These are phyloP conservation scores for Dinochytrium kinnereticum DNA, from an alignment of 371 early-diverging fungal genomes.

Conservation along the genomic window DNA sequence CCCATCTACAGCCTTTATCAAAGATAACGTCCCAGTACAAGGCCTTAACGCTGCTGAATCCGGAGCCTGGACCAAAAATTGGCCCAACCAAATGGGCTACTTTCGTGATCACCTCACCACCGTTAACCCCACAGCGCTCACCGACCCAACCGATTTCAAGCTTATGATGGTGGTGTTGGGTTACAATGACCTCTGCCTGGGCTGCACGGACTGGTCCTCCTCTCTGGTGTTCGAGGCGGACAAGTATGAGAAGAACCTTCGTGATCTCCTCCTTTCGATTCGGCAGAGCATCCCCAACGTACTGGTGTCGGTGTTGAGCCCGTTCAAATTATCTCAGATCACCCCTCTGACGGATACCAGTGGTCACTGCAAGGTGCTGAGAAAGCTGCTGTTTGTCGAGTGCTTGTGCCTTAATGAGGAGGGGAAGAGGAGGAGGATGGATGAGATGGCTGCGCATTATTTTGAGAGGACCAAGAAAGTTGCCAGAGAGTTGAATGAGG, in stretches of 20 bases:
- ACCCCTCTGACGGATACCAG: background rate
- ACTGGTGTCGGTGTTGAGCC: conserved; percentile 13
- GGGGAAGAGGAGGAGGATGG: background rate
- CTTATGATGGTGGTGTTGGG: conserved; percentile 15
- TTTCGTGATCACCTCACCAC: conserved; percentile 2
- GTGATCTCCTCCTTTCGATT: background rate
- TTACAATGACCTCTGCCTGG: conserved; percentile 29
- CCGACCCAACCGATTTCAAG: conserved; percentile 12
- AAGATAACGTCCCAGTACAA: conserved; percentile 21
- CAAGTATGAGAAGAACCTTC: conserved; percentile 17
- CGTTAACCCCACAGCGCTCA: conserved; percentile 13
- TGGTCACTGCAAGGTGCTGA: background rate
- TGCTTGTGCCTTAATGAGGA: conserved; percentile 17
- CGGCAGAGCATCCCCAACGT: conserved; percentile 1
- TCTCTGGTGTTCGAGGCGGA: conserved; percentile 21
- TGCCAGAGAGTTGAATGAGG: conserved; percentile 13
- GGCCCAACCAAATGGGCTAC: conserved; percentile 17
- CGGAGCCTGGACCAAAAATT: conserved; percentile 21
- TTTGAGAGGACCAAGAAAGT: background rate
- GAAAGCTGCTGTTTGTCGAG: conserved; percentile 15
- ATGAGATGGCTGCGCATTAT: conserved; percentile 12
- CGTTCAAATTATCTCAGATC: conserved; percentile 19
- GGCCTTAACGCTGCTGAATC: conserved; percentile 30
- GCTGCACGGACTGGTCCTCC: conserved; percentile 15
- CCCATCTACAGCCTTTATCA: background rate